Conservation (phyloP, 1,284 basidiomycete species). For the Gymnopus androsaceus region DNA sequence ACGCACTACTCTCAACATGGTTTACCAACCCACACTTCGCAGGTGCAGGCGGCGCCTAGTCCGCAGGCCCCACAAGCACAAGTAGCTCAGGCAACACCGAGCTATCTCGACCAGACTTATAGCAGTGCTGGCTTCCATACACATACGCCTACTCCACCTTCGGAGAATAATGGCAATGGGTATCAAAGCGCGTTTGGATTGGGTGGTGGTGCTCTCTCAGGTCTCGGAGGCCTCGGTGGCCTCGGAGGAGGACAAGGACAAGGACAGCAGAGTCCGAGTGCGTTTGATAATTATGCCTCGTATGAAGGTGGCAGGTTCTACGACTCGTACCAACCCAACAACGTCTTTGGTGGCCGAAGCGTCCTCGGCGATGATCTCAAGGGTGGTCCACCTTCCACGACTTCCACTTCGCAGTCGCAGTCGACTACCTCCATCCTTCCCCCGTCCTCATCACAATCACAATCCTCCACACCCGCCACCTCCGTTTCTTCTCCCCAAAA, state of each 20-base stretch:
- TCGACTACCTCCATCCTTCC: background rate
- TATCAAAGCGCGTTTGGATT: slow-evolving; percentile 70
- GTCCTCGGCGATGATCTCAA: slow-evolving; percentile 71
- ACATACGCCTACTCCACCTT: slow-evolving; percentile 72
- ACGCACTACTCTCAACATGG: slow-evolving; percentile 12
- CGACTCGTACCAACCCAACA: slow-evolving; percentile 67
- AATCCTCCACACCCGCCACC: slow-evolving; percentile 53
- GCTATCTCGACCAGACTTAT: slow-evolving; percentile 62
- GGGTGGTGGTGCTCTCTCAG: slow-evolving; percentile 4
- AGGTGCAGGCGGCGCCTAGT: slow-evolving; percentile 23
- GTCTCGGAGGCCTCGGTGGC: slow-evolving; percentile 2
- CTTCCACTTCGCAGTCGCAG: background rate
- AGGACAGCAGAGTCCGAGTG: slow-evolving; percentile 55
- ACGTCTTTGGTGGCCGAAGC: slow-evolving; percentile 62
- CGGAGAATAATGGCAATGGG: slow-evolving; percentile 59
- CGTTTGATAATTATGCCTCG: slow-evolving; percentile 61
- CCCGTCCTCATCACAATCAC: slow-evolving; percentile 48
- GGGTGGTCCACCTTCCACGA: slow-evolving; percentile 40
- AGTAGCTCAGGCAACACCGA: slow-evolving; percentile 29
- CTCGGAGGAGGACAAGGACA: slow-evolving; percentile 31
- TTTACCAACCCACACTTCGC: slow-evolving; percentile 31
- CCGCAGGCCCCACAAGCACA: too few species aligned
- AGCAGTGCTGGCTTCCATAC: slow-evolving; percentile 19
- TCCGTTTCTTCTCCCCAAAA: slow-evolving; percentile 30
- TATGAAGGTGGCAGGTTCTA: slow-evolving; percentile 70